Conservation (phyloP, 2,329 filamentous ascomycete species). For the Microascus cirrosus region DNA sequence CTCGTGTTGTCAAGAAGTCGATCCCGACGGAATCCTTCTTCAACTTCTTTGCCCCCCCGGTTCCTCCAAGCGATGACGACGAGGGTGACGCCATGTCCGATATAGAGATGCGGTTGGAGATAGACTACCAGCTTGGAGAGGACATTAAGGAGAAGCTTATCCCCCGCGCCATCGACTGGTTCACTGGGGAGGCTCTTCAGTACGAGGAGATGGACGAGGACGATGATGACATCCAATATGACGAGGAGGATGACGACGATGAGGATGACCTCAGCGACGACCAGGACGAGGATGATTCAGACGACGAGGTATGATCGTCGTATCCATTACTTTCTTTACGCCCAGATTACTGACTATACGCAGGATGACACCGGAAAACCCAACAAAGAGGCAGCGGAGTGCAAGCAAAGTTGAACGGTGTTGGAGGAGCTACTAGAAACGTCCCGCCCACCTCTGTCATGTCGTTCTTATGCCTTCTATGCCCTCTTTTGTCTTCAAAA, state of each 20-base stretch:
- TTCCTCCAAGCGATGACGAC: slow-evolving; percentile 56
- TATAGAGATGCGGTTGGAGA: slow-evolving; percentile 93
- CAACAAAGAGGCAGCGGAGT: slow-evolving; percentile 89
- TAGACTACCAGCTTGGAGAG: slow-evolving; percentile 97
- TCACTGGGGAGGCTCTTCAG: slow-evolving; percentile 93
- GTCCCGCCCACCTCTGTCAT: slow-evolving; percentile 2
- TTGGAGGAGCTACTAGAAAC: not conserved
- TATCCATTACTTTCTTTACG: not conserved
- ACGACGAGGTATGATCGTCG: slow-evolving; percentile 54
- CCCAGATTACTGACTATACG: slow-evolving; percentile 3
- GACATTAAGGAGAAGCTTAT: slow-evolving; percentile 99
- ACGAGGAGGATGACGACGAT: slow-evolving; percentile 87
- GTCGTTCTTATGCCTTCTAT: slow-evolving; percentile 4
- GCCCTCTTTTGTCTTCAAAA: not conserved
- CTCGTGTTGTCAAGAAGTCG: slow-evolving; percentile 96
- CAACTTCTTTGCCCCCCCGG: slow-evolving; percentile 97
- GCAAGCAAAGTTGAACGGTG: slow-evolving; percentile 74
- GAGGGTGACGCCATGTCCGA: slow-evolving; percentile 74
- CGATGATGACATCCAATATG: slow-evolving; percentile 75
- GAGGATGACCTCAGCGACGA: slow-evolving; percentile 78
- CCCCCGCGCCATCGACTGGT: slow-evolving; percentile 97
- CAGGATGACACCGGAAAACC: slow-evolving; percentile 82
- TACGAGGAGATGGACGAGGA: slow-evolving; percentile 88
- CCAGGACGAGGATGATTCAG: slow-evolving; percentile 69
- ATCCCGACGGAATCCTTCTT: slow-evolving; percentile 98